Evolutionary conservation across 1,284 basidiomycete species (phyloP), one percentile per base, ranked within the genome.

Genomic region (Heterobasidion parviporum): DNA sequence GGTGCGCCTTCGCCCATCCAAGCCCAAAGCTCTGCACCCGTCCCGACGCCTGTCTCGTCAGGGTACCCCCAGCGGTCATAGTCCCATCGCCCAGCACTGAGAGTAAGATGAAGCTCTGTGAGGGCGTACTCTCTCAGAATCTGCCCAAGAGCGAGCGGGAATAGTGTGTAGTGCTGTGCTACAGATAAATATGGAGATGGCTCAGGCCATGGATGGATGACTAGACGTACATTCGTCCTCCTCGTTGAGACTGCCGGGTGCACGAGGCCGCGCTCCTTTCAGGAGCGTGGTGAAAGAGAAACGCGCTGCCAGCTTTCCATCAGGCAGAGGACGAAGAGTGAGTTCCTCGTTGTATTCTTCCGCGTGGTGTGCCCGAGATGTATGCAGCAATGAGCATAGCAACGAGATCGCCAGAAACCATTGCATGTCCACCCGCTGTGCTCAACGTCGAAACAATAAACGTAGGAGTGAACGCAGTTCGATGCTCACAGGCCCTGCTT

Each of bases 51-150:
- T 3, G 79, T 72, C 60, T 90, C 87, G 38, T 85, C 81, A 1
- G 92, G 91, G 60, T 84, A 81, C 1, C 89, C 89, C 88, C 94
- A 96, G n/a, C 78, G 71, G 38, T 82, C 79, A 65, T 94, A 94
- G 65, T 90, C 81, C 95, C 95, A 98, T 60, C 87, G 87, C 8
- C 95, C 95, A 9, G 92, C 84, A 59, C 94, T 95, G 56, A 98
- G 79, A 10, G 86, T 84, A 1, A 98, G 80, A 62, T 94, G 90
- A 14, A 98, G 77, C 63, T 96, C 92, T 0, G 89, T 85, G 20
- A 95, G 84, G 1, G 86, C 83, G 67, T 92, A 89, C 66, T 89
- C 82, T 56, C 87, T 83, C 26, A 97, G 75, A 16, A 97, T 87
- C 66, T 97, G 89, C 2, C 94, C 86, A 15, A 98, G 75, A 0